Evolutionary conservation across 371 early-diverging fungal species (phyloP).

Genomic region (Circinella minor): DNA sequence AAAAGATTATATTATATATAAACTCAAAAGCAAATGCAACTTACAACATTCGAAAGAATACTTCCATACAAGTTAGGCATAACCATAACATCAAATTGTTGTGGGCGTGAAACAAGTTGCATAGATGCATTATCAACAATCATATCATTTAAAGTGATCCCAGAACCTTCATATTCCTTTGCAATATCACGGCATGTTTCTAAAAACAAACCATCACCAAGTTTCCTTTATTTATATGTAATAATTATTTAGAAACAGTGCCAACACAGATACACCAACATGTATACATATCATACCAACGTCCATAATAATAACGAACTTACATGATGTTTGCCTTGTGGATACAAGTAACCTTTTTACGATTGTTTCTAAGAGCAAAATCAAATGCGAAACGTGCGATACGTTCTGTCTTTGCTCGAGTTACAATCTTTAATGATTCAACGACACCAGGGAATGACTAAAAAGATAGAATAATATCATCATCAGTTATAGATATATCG

Average conservation of each 20-base stretch:
- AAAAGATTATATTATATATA: too few relatives aligned
- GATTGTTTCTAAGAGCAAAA: slow-evolving; percentile 92
- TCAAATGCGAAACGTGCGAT: slow-evolving; percentile 98
- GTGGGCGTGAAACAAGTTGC: slow-evolving; percentile 96
- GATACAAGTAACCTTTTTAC: slow-evolving; percentile 97
- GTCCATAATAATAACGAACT: slow-evolving; percentile 18
- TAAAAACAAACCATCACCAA: slow-evolving; percentile 96
- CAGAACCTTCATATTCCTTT: slow-evolving; percentile 85
- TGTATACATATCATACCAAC: too few relatives aligned
- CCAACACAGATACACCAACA: too few relatives aligned
- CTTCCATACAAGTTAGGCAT: slow-evolving; percentile 98
- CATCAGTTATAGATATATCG: too few relatives aligned
- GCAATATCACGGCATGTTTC: slow-evolving; percentile 91
- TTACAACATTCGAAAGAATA: slow-evolving; percentile 91
- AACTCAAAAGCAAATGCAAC: too few relatives aligned
- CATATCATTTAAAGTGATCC: slow-evolving; percentile 94
- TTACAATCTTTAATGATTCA: slow-evolving; percentile 96
- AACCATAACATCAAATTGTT: slow-evolving; percentile 98
- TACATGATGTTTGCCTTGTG: slow-evolving; percentile 99
- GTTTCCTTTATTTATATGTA: slow-evolving; percentile 66
- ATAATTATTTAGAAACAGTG: too few relatives aligned
- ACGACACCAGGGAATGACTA: slow-evolving; percentile 95
- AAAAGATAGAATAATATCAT: too few relatives aligned
- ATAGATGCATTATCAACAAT: slow-evolving; percentile 98
- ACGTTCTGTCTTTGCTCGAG: slow-evolving; percentile 93